A percentile compares a stretch with the other conserved stretches of the same genome.
Evolutionary conservation across 495 filamentous ascomycete species (phyloP).

Genomic region (Aspergillus campestris): DNA sequence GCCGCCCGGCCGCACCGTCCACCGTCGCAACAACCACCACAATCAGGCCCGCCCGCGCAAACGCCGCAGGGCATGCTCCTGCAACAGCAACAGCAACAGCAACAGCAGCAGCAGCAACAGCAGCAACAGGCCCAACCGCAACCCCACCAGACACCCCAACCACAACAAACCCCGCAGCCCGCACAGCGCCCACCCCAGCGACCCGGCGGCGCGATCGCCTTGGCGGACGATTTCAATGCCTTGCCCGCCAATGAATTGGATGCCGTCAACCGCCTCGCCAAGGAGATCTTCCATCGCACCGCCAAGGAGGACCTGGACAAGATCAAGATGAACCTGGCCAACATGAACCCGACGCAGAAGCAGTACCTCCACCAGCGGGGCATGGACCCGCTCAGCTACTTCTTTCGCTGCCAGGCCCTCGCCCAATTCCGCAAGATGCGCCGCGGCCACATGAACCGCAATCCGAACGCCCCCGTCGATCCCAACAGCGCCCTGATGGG

Average conservation of each 20-base stretch:
- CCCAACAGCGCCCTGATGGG: constrained; percentile 28
- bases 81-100: constrained; percentile 30
- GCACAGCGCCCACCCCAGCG: constrained; percentile 30
- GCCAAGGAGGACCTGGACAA: constrained; percentile 35
- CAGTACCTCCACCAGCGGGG: constrained; percentile 29
- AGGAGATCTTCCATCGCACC: constrained; percentile 31
- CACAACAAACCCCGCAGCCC: constrained; percentile 12
- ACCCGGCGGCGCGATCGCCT: constrained; percentile 15
- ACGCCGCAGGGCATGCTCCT: constrained; percentile 22
- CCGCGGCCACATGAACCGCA: constrained; percentile 26
- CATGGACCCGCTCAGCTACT: constrained; percentile 41
- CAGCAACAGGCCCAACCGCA: constrained; percentile 5
- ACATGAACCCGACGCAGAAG: constrained; percentile 39
- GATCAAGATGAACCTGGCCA: constrained; percentile 33
- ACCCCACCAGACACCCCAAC: constrained; percentile 11
- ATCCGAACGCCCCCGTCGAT: constrained; percentile 20
- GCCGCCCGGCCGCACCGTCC: constrained; percentile 27
- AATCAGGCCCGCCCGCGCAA: constrained; percentile 18
- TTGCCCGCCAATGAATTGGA: constrained; percentile 35
- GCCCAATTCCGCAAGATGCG: constrained; percentile 27
- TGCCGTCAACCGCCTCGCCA: constrained; percentile 34
- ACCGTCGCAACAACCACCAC: constrained; percentile 22
- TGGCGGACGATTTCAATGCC: constrained; percentile 28
- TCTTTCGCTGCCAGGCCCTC: constrained; percentile 43
- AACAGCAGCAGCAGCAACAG: constrained; percentile 22